Evolutionary conservation across 768 basidiomycete species (phyloP).

Genomic region (Asterophora parasitica): DNA sequence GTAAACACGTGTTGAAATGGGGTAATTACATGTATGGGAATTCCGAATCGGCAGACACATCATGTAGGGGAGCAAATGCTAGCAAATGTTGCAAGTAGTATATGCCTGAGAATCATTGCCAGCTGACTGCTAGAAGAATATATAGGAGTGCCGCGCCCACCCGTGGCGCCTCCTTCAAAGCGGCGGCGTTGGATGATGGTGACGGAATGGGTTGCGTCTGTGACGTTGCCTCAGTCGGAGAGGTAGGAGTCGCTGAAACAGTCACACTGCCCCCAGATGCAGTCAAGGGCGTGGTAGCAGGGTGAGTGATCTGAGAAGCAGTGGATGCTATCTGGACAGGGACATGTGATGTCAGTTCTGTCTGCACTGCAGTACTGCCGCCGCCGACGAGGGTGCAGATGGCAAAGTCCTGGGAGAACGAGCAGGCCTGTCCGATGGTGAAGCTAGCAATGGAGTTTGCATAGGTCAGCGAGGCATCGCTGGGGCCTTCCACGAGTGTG

Average conservation of each 20-base stretch:
- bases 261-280: background rate
- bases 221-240: background rate
- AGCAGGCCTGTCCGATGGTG: constrained; percentile 22
- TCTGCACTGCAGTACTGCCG: constrained; percentile 24
- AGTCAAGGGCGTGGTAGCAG: background rate
- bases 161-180: background rate
- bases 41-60: no score
- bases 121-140: background rate
- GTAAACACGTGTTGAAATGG: background rate
- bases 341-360: constrained; percentile 16
- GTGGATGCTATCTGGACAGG: constrained; percentile 14
- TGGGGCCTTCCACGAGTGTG: constrained; percentile 40
- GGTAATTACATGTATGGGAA: background rate
- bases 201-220: background rate
- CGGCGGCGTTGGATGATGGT: background rate
- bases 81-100: background rate
- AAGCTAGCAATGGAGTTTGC: constrained; percentile 21
- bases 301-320: background rate
- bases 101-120: no score
- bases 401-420: constrained; percentile 22
- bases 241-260: background rate
- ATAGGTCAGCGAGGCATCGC: constrained; percentile 34
- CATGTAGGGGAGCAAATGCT: no score
- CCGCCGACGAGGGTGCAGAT: constrained; percentile 22
- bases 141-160: background rate